These are phyloP conservation scores for Phlegmacium glaucopus DNA, from an alignment of 768 basidiomycete genomes.

Conservation along the genomic window DNA sequence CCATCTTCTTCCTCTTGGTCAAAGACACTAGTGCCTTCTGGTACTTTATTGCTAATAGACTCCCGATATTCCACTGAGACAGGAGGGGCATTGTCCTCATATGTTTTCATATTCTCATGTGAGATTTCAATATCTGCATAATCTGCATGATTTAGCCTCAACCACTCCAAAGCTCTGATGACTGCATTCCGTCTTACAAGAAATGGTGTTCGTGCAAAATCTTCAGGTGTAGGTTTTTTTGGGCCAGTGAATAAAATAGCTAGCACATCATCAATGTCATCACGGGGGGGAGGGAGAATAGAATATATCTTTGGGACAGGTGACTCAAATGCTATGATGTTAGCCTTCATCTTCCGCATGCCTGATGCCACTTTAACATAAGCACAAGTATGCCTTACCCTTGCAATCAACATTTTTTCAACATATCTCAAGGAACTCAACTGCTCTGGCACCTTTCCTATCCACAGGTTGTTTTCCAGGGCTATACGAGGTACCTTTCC, in stretches of 20 bases:
- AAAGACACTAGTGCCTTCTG: constrained; percentile 3
- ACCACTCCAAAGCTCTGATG: constrained; percentile 3
- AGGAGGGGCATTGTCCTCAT: constrained; percentile 19
- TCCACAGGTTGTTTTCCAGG: constrained; percentile 32
- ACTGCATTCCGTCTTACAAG: constrained; percentile 11
- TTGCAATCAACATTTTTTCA: constrained; percentile 23
- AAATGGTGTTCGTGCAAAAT: constrained; percentile 20
- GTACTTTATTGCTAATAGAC: not conserved
- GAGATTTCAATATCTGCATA: constrained; percentile 30
- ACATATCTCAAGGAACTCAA: constrained; percentile 23
- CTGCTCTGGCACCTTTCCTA: constrained; percentile 29
- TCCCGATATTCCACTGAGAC: constrained; percentile 20
- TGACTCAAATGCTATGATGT: constrained; percentile 27
- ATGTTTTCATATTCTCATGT: constrained; percentile 17
- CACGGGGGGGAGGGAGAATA: constrained; percentile 24
- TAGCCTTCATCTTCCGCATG: constrained; percentile 28
- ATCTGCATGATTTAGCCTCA: constrained; percentile 16
- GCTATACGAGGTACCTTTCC: constrained; percentile 19
- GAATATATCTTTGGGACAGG: constrained; percentile 29
- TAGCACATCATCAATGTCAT: constrained; percentile 24
- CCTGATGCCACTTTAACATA: constrained; percentile 28
- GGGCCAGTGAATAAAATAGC: constrained; percentile 10
- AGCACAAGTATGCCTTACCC: constrained; percentile 24
- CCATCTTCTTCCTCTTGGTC: constrained; percentile 19
- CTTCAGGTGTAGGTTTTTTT: constrained; percentile 6